Conservation (phyloP, 2,329 filamentous ascomycete genomes). For the Fusarium sp. region DNA sequence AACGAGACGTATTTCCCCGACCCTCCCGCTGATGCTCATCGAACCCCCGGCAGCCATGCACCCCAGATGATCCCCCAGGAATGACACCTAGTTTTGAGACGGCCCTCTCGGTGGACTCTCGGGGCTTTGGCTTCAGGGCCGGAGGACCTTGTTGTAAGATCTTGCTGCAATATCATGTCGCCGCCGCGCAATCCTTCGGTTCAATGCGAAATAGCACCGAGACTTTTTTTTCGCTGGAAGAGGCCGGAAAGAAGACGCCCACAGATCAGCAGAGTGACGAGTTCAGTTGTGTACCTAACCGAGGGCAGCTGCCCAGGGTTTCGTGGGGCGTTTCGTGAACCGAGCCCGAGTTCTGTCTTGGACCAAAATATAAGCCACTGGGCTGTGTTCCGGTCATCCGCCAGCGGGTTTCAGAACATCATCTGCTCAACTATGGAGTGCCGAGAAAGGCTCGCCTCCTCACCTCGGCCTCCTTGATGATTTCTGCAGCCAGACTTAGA, state of each 20-base stretch:
- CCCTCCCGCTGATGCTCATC: constrained; percentile 7
- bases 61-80: constrained; percentile 31
- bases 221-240: background rate
- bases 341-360: background rate
- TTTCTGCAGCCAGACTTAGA: constrained; percentile 82
- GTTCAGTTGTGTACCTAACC: background rate
- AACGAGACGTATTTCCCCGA: constrained; percentile 22
- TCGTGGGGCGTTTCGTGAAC: background rate
- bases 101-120: constrained; percentile 3
- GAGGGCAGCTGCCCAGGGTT: background rate
- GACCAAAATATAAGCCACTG: background rate
- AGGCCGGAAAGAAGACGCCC: background rate
- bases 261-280: background rate
- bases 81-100: constrained; percentile 13
- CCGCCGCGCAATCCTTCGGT: background rate
- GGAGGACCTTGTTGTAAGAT: constrained; percentile 5
- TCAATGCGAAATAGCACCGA: background rate
- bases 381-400: background rate
- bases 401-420: background rate
- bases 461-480: constrained; percentile 84
- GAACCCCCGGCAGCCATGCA: constrained; percentile 22
- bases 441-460: constrained; percentile 76
- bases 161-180: constrained; percentile 1
- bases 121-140: constrained; percentile 18
- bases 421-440: constrained; percentile 51